Evolutionary conservation across 1,139 yeast genomes (phyloP).

Genomic region (Saccharomyces hybrid): DNA sequence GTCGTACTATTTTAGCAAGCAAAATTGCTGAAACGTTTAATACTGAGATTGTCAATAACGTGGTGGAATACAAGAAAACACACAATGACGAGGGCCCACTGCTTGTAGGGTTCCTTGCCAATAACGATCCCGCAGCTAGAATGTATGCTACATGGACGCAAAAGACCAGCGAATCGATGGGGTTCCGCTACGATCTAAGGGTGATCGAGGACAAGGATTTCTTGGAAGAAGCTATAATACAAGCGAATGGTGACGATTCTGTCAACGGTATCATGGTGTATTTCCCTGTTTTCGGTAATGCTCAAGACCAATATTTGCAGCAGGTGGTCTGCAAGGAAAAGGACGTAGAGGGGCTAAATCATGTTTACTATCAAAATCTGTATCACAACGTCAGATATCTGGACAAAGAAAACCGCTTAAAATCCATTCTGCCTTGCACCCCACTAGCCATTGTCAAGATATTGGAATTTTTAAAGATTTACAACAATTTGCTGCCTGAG

Average conservation of each 20-base stretch:
- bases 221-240: slow-evolving; percentile 72
- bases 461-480: slow-evolving; percentile 80
- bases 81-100: slow-evolving; percentile 44
- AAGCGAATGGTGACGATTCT: slow-evolving; percentile 66
- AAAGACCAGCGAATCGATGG: slow-evolving; percentile 77
- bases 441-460: slow-evolving; percentile 92
- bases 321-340: slow-evolving; percentile 77
- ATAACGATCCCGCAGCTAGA: slow-evolving; percentile 87
- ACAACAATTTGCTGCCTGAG: slow-evolving; percentile 70
- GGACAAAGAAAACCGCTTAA: slow-evolving; percentile 60
- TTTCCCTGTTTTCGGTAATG: slow-evolving; percentile 92
- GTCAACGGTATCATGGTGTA: slow-evolving; percentile 96
- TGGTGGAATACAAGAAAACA: slow-evolving; percentile 37
- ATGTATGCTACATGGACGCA: slow-evolving; percentile 96
- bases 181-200: slow-evolving; percentile 75
- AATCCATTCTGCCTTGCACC: slow-evolving; percentile 90
- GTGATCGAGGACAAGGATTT: slow-evolving; percentile 65
- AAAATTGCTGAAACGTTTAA: slow-evolving; percentile 75
- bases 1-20: slow-evolving; percentile 80
- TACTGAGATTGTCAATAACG: slow-evolving; percentile 60
- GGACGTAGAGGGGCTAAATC: slow-evolving; percentile 93
- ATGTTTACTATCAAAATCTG: slow-evolving; percentile 83
- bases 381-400: slow-evolving; percentile 84
- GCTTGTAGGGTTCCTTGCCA: slow-evolving; percentile 85
- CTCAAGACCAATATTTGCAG: slow-evolving; percentile 91